Conservation (phyloP, 2,329 filamentous ascomycete genomes). For the Aspergillus uvarum region DNA sequence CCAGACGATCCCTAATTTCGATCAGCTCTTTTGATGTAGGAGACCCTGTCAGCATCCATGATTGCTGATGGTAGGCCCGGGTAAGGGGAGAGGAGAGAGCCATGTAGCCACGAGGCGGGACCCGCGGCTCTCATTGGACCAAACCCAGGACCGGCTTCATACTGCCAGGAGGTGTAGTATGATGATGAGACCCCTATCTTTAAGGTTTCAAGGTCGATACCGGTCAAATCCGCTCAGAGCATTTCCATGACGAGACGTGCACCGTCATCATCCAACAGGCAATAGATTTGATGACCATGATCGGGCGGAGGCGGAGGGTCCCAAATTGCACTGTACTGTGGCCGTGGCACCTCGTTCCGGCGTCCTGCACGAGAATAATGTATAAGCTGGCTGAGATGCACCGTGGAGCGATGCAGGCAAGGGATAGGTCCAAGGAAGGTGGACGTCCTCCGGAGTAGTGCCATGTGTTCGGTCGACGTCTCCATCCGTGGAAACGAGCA, state of each 20-base stretch:
- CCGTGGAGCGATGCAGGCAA: neutral
- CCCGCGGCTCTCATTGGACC: neutral
- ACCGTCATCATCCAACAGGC: neutral
- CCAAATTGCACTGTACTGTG: neutral
- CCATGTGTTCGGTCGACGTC: neutral
- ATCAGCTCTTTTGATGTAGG: neutral
- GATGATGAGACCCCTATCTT: neutral
- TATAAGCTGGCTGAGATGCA: neutral
- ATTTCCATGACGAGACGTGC: neutral
- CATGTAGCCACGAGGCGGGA: neutral
- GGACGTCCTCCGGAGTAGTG: neutral
- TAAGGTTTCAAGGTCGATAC: neutral
- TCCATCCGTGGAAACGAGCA: neutral
- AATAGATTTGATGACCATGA: neutral
- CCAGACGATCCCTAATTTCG: neutral
- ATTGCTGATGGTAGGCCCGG: neutral
- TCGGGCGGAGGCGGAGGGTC: neutral
- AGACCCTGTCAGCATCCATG: neutral
- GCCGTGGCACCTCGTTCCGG: neutral
- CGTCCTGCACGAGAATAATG: neutral
- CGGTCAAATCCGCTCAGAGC: neutral
- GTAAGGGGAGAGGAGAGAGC: neutral
- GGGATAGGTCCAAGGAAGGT: neutral
- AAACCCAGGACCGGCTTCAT: neutral
- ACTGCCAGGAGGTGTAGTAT: neutral